These are phyloP conservation scores for Eragrostis tef DNA, from an alignment of 202 grass and related monocot species.

Conservation along the genomic window DNA sequence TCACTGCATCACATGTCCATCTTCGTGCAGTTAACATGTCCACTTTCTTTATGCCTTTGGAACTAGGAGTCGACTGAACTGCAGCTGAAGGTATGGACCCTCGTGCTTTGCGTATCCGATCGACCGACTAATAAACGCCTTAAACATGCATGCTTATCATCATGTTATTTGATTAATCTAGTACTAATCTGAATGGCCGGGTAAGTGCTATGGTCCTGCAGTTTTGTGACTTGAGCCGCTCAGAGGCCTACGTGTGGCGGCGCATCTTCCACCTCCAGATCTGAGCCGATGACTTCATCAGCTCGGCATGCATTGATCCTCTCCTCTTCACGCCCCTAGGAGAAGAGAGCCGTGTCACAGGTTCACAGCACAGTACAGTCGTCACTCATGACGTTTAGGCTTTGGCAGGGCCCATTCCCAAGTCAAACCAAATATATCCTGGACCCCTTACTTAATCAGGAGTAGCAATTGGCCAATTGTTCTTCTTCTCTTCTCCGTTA, in stretches of 20 bases:
- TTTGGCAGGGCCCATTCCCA: neutral
- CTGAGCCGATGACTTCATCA: neutral
- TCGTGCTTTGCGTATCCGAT: too few species aligned
- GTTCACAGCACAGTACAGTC: neutral
- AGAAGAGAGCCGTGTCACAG: neutral
- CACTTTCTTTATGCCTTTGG: neutral
- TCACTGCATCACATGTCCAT: neutral
- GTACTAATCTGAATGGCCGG: neutral
- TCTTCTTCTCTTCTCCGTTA: neutral
- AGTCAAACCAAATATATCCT: conserved; percentile 1
- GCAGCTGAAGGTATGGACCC: neutral
- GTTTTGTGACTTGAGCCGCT: neutral
- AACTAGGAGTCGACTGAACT: neutral
- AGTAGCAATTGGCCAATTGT: neutral
- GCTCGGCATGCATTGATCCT: neutral
- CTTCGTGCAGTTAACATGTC: neutral
- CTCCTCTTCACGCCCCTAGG: conserved; percentile 28
- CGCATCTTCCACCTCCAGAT: conserved; percentile 2
- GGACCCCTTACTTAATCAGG: neutral
- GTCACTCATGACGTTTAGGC: conserved; percentile 30
- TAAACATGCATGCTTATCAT: neutral
- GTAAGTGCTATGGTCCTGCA: neutral
- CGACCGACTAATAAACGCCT: neutral
- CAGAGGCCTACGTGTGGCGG: neutral
- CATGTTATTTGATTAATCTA: neutral